Evolutionary conservation across 371 early-diverging fungal species (phyloP), one percentile per base, ranked within the genome.

Genomic region (Actinomortierella ambigua): DNA sequence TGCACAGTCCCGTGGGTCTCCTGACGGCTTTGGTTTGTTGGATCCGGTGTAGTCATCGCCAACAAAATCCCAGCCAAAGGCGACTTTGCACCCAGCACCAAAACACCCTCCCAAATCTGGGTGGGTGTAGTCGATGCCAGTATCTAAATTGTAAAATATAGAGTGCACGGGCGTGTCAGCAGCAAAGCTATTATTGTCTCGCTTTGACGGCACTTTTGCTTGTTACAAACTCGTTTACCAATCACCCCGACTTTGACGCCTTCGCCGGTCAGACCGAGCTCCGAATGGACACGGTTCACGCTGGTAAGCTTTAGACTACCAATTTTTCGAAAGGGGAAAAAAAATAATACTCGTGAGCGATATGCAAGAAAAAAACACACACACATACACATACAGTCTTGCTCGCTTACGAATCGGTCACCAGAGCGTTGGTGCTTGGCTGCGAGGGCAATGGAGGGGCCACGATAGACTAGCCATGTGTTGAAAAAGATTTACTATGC

Each of bases 181-280:
- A 34, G 11, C 34, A 34, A 6, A 11, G 34, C 34, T 11, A 34
- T 6, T 34, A 34, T 17, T 23, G 43, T 77, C 68, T 70, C 23
- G 4, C 2, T 51, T 51, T 17, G 15, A 8, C 0, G 17, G 40
- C 3, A n/a, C 13, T 24, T 48, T 57, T n/a, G n/a, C n/a, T n/a
- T n/a, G n/a, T n/a, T n/a, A n/a, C n/a, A n/a, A n/a, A n/a, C n/a
- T n/a, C n/a, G n/a, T n/a, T n/a, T 69, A 69, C 70, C 90, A 49
- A 90, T 86, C 22, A 90, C 69, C 11, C 86, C 89, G 22, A 90
- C 84, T 54, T 82, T 85, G 76, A 88, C 63, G 0, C 83, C 89
- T 18, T 79, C 75, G 50, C 92, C 92, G 2, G 46, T 65, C 23
- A 70, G 29, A 5, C 57, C 54, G 9, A 70, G 53, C 28, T 70